These are phyloP conservation scores for Calvatia gigantea DNA, from an alignment of 768 basidiomycete species.

Conservation along the genomic window DNA sequence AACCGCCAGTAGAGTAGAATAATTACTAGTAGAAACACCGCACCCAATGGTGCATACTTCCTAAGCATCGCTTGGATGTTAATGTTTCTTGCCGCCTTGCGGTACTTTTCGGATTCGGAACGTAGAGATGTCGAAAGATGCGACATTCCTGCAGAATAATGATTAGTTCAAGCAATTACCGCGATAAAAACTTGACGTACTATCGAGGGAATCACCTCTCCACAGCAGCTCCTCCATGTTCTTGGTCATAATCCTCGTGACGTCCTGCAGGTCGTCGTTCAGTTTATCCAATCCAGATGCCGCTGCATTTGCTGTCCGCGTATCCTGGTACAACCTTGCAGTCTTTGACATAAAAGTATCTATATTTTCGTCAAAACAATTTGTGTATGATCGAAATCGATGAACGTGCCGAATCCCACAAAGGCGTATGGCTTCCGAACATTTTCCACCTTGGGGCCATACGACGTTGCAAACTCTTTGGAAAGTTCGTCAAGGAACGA, in stretches of 20 bases:
- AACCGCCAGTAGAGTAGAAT: constrained; percentile 80
- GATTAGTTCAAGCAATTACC: neutral
- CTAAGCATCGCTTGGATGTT: constrained; percentile 92
- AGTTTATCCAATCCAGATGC: constrained; percentile 77
- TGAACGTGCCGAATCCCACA: constrained; percentile 86
- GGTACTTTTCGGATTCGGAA: constrained; percentile 96
- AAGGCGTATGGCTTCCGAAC: constrained; percentile 98
- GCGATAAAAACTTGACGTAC: constrained; percentile 42
- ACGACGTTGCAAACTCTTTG: constrained; percentile 91
- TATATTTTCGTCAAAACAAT: constrained; percentile 26
- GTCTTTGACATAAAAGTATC: constrained; percentile 99
- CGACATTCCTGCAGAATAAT: constrained; percentile 75
- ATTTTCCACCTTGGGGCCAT: constrained; percentile 89
- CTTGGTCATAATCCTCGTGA: constrained; percentile 99
- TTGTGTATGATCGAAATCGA: neutral
- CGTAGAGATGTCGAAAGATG: constrained; percentile 91
- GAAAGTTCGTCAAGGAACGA: constrained; percentile 96
- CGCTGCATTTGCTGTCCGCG: constrained; percentile 75
- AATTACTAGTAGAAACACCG: constrained; percentile 74
- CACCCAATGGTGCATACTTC: constrained; percentile 92
- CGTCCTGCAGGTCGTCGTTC: constrained; percentile 96
- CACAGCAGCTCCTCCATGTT: constrained; percentile 99
- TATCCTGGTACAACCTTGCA: constrained; percentile 91
- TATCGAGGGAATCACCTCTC: constrained; percentile 95
- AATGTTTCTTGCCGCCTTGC: constrained; percentile 92